These are phyloP conservation scores for Leccinum laetum DNA, from an alignment of 1,284 basidiomycete genomes.

Conservation along the genomic window DNA sequence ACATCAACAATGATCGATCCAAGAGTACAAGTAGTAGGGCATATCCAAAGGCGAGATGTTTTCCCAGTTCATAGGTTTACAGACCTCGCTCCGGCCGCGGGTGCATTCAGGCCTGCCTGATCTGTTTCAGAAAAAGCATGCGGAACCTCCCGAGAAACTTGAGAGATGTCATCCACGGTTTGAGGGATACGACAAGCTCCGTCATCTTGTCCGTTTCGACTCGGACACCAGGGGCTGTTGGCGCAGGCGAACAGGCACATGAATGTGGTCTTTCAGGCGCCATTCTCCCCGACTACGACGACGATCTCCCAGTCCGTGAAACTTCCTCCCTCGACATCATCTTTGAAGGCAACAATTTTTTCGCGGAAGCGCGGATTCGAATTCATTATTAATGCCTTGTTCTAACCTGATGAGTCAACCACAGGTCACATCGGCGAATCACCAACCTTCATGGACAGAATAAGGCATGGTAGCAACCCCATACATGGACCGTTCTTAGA, in stretches of 20 bases:
- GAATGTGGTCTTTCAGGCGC: constrained; percentile 96
- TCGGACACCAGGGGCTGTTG: constrained; percentile 63
- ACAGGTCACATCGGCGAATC: background rate
- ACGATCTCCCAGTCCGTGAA: constrained; percentile 98
- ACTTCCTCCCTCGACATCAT: constrained; percentile 58
- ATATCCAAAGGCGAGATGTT: constrained; percentile 40
- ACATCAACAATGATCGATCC: constrained; percentile 3
- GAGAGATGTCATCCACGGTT: constrained; percentile 95
- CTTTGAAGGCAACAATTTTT: constrained; percentile 91
- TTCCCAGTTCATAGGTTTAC: constrained; percentile 95
- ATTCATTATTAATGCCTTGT: constrained; percentile 92
- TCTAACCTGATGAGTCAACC: constrained; percentile 5
- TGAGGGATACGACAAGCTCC: constrained; percentile 84
- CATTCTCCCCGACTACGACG: constrained; percentile 77
- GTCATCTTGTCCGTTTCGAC: constrained; percentile 81
- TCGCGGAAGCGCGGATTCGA: constrained; percentile 92
- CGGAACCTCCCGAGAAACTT: constrained; percentile 94
- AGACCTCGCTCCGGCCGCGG: constrained; percentile 93
- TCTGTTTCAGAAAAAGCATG: constrained; percentile 90
- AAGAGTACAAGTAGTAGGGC: constrained; percentile 14
- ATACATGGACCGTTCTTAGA: constrained; percentile 43
- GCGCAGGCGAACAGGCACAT: constrained; percentile 80
- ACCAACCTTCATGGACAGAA: background rate
- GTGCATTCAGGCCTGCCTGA: constrained; percentile 94
- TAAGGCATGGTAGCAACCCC: background rate